Evolutionary conservation across 805 yeast species (phyloP).

Genomic region (Kregervanrija delftensis): DNA sequence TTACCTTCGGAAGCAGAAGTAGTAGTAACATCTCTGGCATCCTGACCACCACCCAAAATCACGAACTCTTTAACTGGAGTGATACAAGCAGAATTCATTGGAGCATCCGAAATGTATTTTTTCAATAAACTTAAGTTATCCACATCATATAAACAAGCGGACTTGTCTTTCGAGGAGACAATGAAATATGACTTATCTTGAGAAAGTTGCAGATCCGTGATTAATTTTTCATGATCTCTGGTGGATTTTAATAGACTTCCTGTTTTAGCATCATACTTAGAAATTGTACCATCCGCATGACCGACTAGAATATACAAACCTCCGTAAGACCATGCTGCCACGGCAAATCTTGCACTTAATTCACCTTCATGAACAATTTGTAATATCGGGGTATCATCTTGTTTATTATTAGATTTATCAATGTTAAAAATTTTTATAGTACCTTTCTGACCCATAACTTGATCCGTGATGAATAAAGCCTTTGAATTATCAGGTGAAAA

Average conservation of each 20-base stretch:
- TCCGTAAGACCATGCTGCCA: slow-evolving; percentile 82
- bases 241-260: slow-evolving; percentile 60
- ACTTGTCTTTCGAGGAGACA: slow-evolving; percentile 88
- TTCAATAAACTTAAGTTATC: slow-evolving; percentile 68
- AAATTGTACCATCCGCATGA: slow-evolving; percentile 78
- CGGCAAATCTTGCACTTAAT: slow-evolving; percentile 49
- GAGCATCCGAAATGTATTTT: slow-evolving; percentile 80
- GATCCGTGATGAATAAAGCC: slow-evolving; percentile 76
- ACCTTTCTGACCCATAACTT: slow-evolving; percentile 86
- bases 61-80: slow-evolving; percentile 91
- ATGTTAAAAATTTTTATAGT: slow-evolving; percentile 63
- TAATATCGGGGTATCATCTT: slow-evolving; percentile 49
- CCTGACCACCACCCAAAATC: slow-evolving; percentile 98
- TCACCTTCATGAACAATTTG: slow-evolving; percentile 49
- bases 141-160: slow-evolving; percentile 71
- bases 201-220: slow-evolving; percentile 88
- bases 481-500: slow-evolving; percentile 67
- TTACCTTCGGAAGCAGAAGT: slow-evolving; percentile 90
- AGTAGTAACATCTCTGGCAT: slow-evolving; percentile 97
- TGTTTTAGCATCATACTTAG: slow-evolving; percentile 70
- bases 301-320: slow-evolving; percentile 75
- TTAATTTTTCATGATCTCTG: slow-evolving; percentile 65
- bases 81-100: slow-evolving; percentile 90
- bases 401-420: slow-evolving; percentile 36
- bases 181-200: slow-evolving; percentile 84